Conservation (phyloP, 2,329 filamentous ascomycete genomes). For the Drechmeria coniospora region DNA sequence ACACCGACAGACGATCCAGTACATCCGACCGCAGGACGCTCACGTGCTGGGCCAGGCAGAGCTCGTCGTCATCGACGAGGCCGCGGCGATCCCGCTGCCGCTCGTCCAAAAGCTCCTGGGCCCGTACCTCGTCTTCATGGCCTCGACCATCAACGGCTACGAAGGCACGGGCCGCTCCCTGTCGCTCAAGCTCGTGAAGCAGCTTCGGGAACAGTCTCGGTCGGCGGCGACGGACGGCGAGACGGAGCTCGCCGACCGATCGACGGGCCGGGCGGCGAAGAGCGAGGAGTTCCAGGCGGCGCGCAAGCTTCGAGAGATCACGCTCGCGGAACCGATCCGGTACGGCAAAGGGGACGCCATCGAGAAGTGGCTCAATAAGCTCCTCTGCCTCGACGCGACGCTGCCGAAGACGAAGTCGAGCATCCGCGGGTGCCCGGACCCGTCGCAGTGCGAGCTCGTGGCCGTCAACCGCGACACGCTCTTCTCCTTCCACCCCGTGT, state of each 20-base stretch:
- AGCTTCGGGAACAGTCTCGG: constrained; percentile 83
- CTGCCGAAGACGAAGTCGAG: constrained; percentile 61
- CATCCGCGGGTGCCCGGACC: constrained; percentile 73
- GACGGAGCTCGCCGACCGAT: constrained; percentile 58
- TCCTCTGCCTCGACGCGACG: constrained; percentile 87
- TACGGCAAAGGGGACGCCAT: constrained; percentile 84
- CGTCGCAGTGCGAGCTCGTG: constrained; percentile 78
- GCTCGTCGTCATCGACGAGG: constrained; percentile 90
- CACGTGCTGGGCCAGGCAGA: constrained; percentile 93
- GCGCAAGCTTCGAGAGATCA: constrained; percentile 79
- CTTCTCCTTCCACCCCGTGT: constrained; percentile 94
- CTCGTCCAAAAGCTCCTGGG: constrained; percentile 89
- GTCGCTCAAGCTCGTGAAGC: constrained; percentile 91
- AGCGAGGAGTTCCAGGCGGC: constrained; percentile 47
- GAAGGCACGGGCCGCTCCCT: constrained; percentile 92
- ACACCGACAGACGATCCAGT: constrained; percentile 95
- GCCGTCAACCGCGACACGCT: constrained; percentile 93
- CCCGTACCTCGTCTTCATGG: constrained; percentile 96
- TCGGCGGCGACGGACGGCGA: constrained; percentile 41
- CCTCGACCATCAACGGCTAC: constrained; percentile 97
- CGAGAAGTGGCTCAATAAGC: constrained; percentile 89
- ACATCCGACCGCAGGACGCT: constrained; percentile 91
- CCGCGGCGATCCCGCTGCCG: constrained; percentile 86
- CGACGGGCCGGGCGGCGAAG: constrained; percentile 60
- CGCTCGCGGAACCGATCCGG: constrained; percentile 82